A percentile compares a stretch with the other conserved stretches of the same genome.
Evolutionary conservation across 1,284 basidiomycete species (phyloP).

Genomic region (Leccinum colubrinum): DNA sequence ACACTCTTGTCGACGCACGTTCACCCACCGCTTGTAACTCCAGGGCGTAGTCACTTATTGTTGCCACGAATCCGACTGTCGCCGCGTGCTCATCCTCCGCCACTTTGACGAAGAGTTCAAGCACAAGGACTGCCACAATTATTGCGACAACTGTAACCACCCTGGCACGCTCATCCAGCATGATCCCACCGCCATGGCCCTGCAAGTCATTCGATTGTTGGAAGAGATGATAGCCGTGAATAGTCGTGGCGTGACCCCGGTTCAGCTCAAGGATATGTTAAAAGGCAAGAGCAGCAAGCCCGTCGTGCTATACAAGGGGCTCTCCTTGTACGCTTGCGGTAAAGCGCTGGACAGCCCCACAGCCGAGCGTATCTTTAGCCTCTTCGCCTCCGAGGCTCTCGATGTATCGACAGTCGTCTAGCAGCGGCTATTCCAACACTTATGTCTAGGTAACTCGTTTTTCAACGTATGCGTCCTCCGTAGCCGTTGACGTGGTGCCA

Average conservation of each 20-base stretch:
- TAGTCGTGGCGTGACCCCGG: slow-evolving; percentile 42
- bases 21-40: slow-evolving; percentile 31
- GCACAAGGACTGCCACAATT: slow-evolving; percentile 51
- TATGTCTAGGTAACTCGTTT: slow-evolving; percentile 26
- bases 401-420: slow-evolving; percentile 37
- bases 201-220: slow-evolving; percentile 52
- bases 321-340: slow-evolving; percentile 55
- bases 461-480: background rate
- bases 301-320: slow-evolving; percentile 48
- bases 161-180: slow-evolving; percentile 39
- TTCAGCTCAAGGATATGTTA: slow-evolving; percentile 56
- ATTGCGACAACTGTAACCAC: slow-evolving; percentile 76
- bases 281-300: slow-evolving; percentile 53
- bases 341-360: slow-evolving; percentile 46
- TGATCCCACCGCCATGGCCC: slow-evolving; percentile 55
- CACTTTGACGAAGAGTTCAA: slow-evolving; percentile 72
- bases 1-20: background rate
- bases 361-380: slow-evolving; percentile 59
- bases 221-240: slow-evolving; percentile 38
- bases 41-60: slow-evolving; percentile 68
- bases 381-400: slow-evolving; percentile 42
- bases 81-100: slow-evolving; percentile 79
- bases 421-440: slow-evolving; percentile 34
- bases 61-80: slow-evolving; percentile 81
- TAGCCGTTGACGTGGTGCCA: slow-evolving; percentile 11